Evolutionary conservation across 2,329 filamentous ascomycete species (phyloP).

Genomic region (Claviceps pazoutovae): DNA sequence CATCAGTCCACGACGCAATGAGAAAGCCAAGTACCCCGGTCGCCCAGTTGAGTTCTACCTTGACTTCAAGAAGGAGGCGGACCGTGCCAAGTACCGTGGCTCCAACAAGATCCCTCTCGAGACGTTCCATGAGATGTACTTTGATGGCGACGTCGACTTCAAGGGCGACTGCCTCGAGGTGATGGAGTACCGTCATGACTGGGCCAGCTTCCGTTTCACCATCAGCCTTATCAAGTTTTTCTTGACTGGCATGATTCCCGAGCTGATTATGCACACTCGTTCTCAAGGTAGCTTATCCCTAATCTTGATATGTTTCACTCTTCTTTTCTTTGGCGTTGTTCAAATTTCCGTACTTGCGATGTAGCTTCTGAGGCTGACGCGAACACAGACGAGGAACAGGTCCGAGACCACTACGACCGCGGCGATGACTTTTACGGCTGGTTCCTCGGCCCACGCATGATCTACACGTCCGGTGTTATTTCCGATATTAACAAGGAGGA

Average conservation of each 20-base stretch:
- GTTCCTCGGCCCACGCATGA: conserved; percentile 97
- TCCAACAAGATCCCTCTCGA: conserved; percentile 75
- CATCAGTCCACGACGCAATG: conserved; percentile 78
- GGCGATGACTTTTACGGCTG: conserved; percentile 97
- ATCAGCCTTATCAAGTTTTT: conserved; percentile 76
- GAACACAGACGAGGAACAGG: conserved; percentile 68
- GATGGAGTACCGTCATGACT: conserved; percentile 91
- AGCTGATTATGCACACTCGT: conserved; percentile 83
- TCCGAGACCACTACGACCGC: conserved; percentile 93
- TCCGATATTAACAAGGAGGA: conserved; percentile 79
- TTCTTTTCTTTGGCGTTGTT: neutral
- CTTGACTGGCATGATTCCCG: conserved; percentile 73
- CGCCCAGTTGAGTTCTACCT: conserved; percentile 85
- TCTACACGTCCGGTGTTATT: conserved; percentile 94
- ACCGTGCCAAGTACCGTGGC: conserved; percentile 56
- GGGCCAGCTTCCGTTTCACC: conserved; percentile 91
- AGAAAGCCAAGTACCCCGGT: conserved; percentile 78
- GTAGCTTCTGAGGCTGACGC: conserved; percentile 6
- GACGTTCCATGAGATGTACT: conserved; percentile 97
- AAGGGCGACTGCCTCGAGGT: conserved; percentile 84
- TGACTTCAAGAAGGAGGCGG: conserved; percentile 56
- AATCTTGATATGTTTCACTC: neutral
- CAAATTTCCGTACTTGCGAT: neutral
- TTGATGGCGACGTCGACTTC: conserved; percentile 86
- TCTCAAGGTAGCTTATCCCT: conserved; percentile 46